Percentiles rank a stretch among this genome's conserved stretches.
Conservation (phyloP, 2,329 filamentous ascomycete genomes). For the Penicillium sclerotiorum region DNA sequence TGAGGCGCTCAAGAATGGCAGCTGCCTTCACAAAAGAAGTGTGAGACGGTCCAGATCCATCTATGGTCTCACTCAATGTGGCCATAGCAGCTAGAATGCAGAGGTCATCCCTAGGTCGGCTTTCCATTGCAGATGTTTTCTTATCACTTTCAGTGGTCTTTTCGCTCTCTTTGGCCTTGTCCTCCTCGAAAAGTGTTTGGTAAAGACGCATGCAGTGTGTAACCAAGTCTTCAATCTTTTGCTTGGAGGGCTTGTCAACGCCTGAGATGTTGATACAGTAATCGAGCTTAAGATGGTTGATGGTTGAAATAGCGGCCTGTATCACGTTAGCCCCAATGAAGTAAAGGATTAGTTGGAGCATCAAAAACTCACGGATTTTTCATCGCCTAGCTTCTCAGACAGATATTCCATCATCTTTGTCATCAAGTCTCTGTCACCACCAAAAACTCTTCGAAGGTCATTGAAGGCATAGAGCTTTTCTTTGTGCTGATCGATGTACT, state of each 20-base stretch:
- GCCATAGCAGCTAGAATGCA: slow-evolving; percentile 48
- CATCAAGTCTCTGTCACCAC: slow-evolving; percentile 28
- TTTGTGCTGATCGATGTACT: slow-evolving; percentile 45
- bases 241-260: slow-evolving; percentile 26
- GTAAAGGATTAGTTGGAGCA: neutral
- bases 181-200: slow-evolving; percentile 23
- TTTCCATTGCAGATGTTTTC: slow-evolving; percentile 43
- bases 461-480: slow-evolving; percentile 50
- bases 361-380: slow-evolving; percentile 27
- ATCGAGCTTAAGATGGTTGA: slow-evolving; percentile 49
- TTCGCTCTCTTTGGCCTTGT: slow-evolving; percentile 16
- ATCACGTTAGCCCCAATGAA: slow-evolving; percentile 7
- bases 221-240: slow-evolving; percentile 41
- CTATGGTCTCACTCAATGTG: slow-evolving; percentile 28
- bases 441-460: slow-evolving; percentile 43
- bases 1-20: slow-evolving; percentile 43
- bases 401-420: slow-evolving; percentile 33
- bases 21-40: slow-evolving; percentile 40
- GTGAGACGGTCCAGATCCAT: slow-evolving; percentile 26
- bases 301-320: slow-evolving; percentile 33
- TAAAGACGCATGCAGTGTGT: slow-evolving; percentile 42
- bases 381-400: slow-evolving; percentile 19
- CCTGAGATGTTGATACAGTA: slow-evolving; percentile 44
- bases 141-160: slow-evolving; percentile 6
- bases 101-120: slow-evolving; percentile 47